Base-by-base conservation (phyloP, 768 basidiomycete species). In the Melanogaster broomeanus region DNA sequence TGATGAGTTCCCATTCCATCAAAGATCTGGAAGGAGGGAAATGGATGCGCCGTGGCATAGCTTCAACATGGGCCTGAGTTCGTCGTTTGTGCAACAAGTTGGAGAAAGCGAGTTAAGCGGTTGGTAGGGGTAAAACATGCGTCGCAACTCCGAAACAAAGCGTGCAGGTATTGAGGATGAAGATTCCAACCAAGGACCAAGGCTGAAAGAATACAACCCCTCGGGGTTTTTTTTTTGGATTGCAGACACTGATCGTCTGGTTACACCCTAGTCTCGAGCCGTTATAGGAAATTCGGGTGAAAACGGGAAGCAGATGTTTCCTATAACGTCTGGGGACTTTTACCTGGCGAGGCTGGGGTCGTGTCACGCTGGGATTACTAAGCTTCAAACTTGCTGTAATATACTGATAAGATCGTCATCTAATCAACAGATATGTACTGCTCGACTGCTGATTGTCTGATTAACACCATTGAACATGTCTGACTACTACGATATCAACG, bases 31-130 rank as follows among this genome's bases (percentile, higher is more conserved):
- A 38, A 16, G 34, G 21, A 33, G 45, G 16, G 19, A 37, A 10
- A 25, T 27, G 25, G 48, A 51, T 6, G 18, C n/a, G 2, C 61
- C 66, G 5, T 63, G 68, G 65, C 53, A 67, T 22, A 22, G 22
- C 10, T 24, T 57, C 39, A 39, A 37, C 27, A 46, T 62, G 45
- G 55, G 51, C 18, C 35, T 57, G 34, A 56, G 61, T 13, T 53
- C 58, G 5, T 65, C 55, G 28, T 61, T 64, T 46, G 12, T 60
- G 38, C 48, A 58, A 37, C 53, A 38, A 18, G 42, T 52, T 28
- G 53, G 45, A 19, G 50, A 38, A 28, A 41, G 31, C 33, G 40
- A 31, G 43, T 38, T 38, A 42, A 51, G 25, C 30, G 49, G 41
- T 19, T 43, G 49, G 41, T 50, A n/a, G 31, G 38, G 24, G 45